phyloP scores from a whole-genome alignment of 208 protist genomes.

The Angomonas desouzai region DNA sequence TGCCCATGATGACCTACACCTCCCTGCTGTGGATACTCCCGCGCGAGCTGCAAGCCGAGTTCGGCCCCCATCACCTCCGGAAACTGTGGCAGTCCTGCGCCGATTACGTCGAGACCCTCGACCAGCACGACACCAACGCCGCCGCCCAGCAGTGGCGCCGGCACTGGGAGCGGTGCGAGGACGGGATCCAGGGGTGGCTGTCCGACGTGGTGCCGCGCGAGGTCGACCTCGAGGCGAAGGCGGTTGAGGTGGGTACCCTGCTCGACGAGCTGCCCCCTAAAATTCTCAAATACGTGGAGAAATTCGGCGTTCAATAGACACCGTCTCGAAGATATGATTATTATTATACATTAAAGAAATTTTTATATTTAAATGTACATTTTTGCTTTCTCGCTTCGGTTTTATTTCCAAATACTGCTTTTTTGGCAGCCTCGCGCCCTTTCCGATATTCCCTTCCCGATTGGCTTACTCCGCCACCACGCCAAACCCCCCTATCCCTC shows the following conservation, averaged over 20 bases:
- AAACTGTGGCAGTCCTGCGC: slow-evolving; percentile 36
- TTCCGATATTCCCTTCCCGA: too few relatives aligned
- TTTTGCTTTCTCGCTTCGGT: slow-evolving; percentile 10
- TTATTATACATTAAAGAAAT: not conserved
- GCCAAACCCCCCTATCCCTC: too few relatives aligned
- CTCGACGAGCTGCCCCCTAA: slow-evolving; percentile 36
- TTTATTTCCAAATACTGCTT: too few relatives aligned
- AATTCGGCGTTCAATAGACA: not conserved
- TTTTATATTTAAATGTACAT: too few relatives aligned
- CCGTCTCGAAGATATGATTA: not conserved
- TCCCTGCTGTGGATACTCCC: slow-evolving; percentile 39
- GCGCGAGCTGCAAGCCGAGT: slow-evolving; percentile 35
- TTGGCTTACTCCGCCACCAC: too few relatives aligned
- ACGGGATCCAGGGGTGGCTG: slow-evolving; percentile 29
- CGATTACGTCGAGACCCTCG: slow-evolving; percentile 14
- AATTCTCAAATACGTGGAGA: slow-evolving; percentile 35
- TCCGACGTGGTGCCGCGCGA: slow-evolving; percentile 19
- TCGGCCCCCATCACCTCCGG: slow-evolving; percentile 30
- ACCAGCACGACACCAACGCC: slow-evolving; percentile 20
- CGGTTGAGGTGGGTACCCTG: slow-evolving; percentile 18
- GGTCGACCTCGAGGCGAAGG: slow-evolving; percentile 22
- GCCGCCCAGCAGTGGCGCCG: slow-evolving; percentile 22
- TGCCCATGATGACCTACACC: slow-evolving; percentile 21
- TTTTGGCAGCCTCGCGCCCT: too few relatives aligned
- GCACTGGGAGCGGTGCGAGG: slow-evolving; percentile 31